phyloP scores from a whole-genome alignment of 2,329 filamentous ascomycete genomes.

The Diaporthe ilicicola region DNA sequence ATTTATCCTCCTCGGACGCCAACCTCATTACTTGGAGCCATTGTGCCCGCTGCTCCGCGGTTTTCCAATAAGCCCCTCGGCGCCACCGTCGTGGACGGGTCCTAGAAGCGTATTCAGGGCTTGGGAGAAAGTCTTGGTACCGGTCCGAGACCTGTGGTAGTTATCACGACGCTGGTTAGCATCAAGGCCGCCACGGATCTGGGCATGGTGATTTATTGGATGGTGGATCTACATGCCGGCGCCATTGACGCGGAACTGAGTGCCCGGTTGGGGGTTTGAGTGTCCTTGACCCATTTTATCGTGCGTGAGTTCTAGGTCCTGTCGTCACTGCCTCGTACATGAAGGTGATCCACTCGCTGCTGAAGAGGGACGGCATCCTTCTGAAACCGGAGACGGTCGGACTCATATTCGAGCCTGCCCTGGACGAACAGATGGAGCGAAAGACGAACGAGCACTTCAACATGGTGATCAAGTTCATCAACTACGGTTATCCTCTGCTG shows the following conservation, averaged over 20 bases:
- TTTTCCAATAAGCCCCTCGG: slow-evolving; percentile 39
- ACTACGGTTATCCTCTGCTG: background rate
- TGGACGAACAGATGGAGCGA: background rate
- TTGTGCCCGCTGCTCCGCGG: slow-evolving; percentile 27
- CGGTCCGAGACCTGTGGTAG: slow-evolving; percentile 45
- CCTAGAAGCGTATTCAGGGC: slow-evolving; percentile 47
- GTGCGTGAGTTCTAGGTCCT: background rate
- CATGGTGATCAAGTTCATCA: background rate
- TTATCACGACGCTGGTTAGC: background rate
- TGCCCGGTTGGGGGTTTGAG: slow-evolving; percentile 43
- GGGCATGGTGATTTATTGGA: background rate
- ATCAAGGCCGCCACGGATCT: background rate
- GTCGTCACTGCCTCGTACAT: background rate
- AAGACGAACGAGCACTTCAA: background rate
- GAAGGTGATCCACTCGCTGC: background rate
- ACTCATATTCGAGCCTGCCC: background rate
- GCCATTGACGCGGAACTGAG: slow-evolving; percentile 46
- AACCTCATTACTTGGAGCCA: slow-evolving; percentile 45
- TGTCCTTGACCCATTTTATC: slow-evolving; percentile 43
- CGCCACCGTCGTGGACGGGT: slow-evolving; percentile 46
- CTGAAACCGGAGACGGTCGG: background rate
- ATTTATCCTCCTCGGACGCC: slow-evolving; percentile 38
- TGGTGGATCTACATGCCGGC: slow-evolving; percentile 43
- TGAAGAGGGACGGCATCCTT: background rate
- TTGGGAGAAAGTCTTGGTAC: slow-evolving; percentile 48